Evolutionary conservation across 2,329 filamentous ascomycete genomes (phyloP).

Genomic region (Cercospora beticola): DNA sequence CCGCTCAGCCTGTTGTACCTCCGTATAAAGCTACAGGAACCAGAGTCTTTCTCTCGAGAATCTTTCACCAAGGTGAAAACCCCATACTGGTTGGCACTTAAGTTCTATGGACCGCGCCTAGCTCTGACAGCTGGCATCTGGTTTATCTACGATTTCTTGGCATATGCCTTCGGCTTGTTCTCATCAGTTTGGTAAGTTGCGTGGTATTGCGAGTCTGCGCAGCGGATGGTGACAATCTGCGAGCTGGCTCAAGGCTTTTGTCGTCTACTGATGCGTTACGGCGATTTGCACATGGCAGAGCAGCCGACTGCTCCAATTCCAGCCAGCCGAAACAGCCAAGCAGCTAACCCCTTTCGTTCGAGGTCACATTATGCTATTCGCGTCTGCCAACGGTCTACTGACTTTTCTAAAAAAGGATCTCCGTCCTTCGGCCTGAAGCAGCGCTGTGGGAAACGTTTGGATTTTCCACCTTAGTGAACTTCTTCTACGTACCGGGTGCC

Average conservation of each 20-base stretch:
- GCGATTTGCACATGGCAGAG: no score
- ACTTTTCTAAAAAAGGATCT: no score
- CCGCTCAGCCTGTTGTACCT: conserved; percentile 69
- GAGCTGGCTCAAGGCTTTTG: no score
- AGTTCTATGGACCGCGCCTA: conserved; percentile 74
- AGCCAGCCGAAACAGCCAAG: no score
- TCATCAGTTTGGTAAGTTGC: conserved; percentile 68
- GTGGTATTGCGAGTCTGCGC: no score
- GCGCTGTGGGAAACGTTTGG: conserved; percentile 78
- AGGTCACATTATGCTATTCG: background rate
- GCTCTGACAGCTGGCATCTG: conserved; percentile 70
- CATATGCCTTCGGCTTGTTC: conserved; percentile 85
- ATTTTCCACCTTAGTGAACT: conserved; percentile 77
- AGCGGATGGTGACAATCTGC: no score
- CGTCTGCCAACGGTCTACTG: no score
- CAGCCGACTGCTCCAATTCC: no score
- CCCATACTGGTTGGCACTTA: conserved; percentile 53
- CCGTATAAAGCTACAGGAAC: conserved; percentile 72
- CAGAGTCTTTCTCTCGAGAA: conserved; percentile 71
- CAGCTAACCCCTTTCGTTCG: no score
- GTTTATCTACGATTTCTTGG: conserved; percentile 79
- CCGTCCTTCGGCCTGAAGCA: no score
- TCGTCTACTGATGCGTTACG: no score
- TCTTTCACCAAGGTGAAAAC: conserved; percentile 61
- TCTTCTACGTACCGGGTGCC: conserved; percentile 85